Evolutionary conservation across 2,329 filamentous ascomycete genomes (phyloP), one percentile per base, ranked within the genome.

Genomic region (Clonostachys rhizophaga): DNA sequence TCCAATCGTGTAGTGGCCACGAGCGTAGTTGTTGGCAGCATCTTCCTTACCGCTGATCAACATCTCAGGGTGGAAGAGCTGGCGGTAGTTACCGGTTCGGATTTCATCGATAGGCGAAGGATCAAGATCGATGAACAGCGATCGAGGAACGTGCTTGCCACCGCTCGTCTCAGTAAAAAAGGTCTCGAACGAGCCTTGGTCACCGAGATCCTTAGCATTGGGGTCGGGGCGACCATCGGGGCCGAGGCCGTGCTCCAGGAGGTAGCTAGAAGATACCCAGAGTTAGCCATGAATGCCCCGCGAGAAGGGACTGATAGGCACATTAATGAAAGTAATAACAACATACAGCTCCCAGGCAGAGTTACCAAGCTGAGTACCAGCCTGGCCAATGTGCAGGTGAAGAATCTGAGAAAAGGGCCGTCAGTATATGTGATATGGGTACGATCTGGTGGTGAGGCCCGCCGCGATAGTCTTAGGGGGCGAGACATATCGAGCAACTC

Each of bases 1-100:
- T 70, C 84, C 84, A 58, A 87, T 83, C 57, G 84, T 87, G 70
- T 88, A 87, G 71, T 88, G 84, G 49, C 84, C 84, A 72, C 84
- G 84, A 56, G 84, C 84, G 61, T 87, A 88, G 76, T 88, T 88
- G 74, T 87, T 87, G 70, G 84, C 83, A 49, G 84, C 84, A 78
- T 87, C 84, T 67, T 87, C 84, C 76, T 87, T 87, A 69, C 84
- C 84, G 66, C 79, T 87, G 63, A 87, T 81, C 62, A 87, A 68
- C 57, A 84, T 75, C 73, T 87, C 84, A 42, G 84, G 84, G 70
- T 87, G 84, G 75, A 86, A 87, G 51, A 87, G 78, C 62, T 83
- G 76, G 58, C 82, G 81, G 71, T 86, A 87, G 54, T 60, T 52
- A 50, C 84, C 83, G 47, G 83, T 87, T 50, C 84, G 81, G 69